Base-by-base conservation (phyloP, 192 early-diverging fungal species). In the Mortierella hygrophila region DNA sequence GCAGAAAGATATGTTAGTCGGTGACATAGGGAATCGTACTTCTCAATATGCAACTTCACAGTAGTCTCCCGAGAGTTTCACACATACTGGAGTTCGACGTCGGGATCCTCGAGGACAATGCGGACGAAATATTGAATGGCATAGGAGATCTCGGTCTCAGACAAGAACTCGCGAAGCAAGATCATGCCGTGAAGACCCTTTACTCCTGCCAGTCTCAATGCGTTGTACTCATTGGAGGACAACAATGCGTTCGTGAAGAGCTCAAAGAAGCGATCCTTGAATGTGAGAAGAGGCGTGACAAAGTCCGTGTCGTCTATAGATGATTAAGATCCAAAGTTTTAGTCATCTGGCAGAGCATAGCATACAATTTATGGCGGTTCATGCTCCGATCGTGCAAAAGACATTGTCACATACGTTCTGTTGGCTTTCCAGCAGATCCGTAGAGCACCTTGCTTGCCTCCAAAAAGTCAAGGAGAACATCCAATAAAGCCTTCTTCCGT, bases 201-300 rank as follows among this genome's bases (percentile, higher is more conserved):
- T 9, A 97, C 78, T 4, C 95, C 95, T 37, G 91, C 90, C 41
- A 95, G 89, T 54, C 95, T 90, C 68, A 97, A 81, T 11, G 92
- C 92, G 72, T 91, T 93, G 80, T 96, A 95, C 83, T 97, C 95
- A 79, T 95, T 94, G 47, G 93, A 92, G 0, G 93, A 89, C 32
- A 94, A 83, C 8, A 94, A 79, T 13, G 96, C 92, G 11, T 91
- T 88, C 26, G 91, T 92, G 77, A 95, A 98, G 6, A 96, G 82
- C 60, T 90, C 92, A 76, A 97, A 94, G 75, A 96, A 89, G n/a
- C 93, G 91, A 80, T 93, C 93, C 84, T 98, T 97, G 78, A 92
- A 96, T 0, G 93, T 65, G 8, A 94, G 79, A 46, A 97, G 82
- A 32, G 96, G 95, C 11, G 90, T 93, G 21, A 88, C 75, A 74